These are phyloP conservation scores for Thozetella sp. DNA, from an alignment of 495 filamentous ascomycete genomes.

Conservation along the genomic window DNA sequence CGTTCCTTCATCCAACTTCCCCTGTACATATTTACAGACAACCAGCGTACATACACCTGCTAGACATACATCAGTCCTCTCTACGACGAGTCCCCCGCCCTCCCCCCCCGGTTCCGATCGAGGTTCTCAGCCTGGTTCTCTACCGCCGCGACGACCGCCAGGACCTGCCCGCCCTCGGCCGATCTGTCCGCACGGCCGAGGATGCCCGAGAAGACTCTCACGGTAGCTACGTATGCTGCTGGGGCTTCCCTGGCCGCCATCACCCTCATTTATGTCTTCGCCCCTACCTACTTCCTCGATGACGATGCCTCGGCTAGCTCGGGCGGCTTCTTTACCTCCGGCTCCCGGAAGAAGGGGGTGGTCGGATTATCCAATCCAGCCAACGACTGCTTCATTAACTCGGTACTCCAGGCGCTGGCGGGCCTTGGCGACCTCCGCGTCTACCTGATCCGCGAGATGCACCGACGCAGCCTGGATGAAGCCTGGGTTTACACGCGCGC, in stretches of 20 bases:
- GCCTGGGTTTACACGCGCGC: constrained; percentile 67
- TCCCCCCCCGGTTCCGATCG: too few relatives aligned
- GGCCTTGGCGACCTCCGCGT: constrained; percentile 88
- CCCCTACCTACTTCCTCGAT: constrained; percentile 92
- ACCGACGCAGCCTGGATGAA: constrained; percentile 78
- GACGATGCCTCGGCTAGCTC: constrained; percentile 54
- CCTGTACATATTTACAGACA: too few relatives aligned
- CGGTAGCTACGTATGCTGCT: constrained; percentile 90
- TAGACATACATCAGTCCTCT: too few relatives aligned
- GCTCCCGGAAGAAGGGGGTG: constrained; percentile 77
- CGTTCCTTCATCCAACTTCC: too few relatives aligned
- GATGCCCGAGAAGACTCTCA: constrained; percentile 88
- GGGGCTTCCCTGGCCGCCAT: constrained; percentile 96
- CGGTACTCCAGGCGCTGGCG: constrained; percentile 91
- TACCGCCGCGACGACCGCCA: too few relatives aligned
- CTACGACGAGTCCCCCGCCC: too few relatives aligned
- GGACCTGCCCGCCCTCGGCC: not conserved
- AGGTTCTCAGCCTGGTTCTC: too few relatives aligned
- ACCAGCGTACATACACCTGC: too few relatives aligned
- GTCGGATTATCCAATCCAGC: constrained; percentile 90
- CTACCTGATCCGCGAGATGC: constrained; percentile 86
- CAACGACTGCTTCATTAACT: constrained; percentile 99
- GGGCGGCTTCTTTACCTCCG: constrained; percentile 27
- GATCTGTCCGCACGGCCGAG: constrained; percentile 2
- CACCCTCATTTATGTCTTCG: constrained; percentile 95